Percentiles rank a stretch among this genome's conserved stretches.
These are phyloP conservation scores for Colletotrichum navitas DNA, from an alignment of 2,329 filamentous ascomycete genomes.

Conservation along the genomic window DNA sequence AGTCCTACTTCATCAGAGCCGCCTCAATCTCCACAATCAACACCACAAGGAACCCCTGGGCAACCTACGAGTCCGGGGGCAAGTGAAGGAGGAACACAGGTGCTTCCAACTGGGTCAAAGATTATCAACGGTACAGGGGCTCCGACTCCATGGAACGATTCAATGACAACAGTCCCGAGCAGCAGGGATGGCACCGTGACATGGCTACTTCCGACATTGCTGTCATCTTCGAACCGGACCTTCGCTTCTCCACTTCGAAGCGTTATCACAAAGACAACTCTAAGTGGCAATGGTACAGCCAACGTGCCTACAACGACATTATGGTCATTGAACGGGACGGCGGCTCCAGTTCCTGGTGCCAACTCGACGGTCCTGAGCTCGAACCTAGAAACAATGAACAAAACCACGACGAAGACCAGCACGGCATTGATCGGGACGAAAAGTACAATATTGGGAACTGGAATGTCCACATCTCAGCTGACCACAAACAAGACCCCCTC, in stretches of 20 bases:
- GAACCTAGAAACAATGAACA: background rate
- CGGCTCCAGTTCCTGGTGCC: background rate
- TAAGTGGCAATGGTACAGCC: background rate
- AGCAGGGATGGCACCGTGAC: background rate
- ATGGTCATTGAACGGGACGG: background rate
- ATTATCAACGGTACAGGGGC: background rate
- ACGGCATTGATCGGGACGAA: background rate
- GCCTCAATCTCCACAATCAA: background rate
- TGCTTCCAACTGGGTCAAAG: background rate
- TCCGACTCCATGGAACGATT: background rate
- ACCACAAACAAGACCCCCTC: background rate
- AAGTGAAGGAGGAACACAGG: background rate
- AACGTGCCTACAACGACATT: background rate
- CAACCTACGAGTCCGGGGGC: background rate
- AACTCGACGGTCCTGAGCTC: background rate
- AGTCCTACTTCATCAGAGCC: background rate
- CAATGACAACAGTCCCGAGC: background rate
- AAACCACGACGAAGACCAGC: background rate
- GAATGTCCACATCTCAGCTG: background rate
- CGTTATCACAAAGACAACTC: background rate
- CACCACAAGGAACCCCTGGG: background rate
- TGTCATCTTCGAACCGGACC: background rate
- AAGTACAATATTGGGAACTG: background rate
- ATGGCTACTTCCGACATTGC: background rate
- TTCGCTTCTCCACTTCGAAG: background rate